Percentiles rank a stretch among this genome's conserved stretches.
phyloP scores from a whole-genome alignment of 345 rosid genomes.

The Reutealis trisperma region DNA sequence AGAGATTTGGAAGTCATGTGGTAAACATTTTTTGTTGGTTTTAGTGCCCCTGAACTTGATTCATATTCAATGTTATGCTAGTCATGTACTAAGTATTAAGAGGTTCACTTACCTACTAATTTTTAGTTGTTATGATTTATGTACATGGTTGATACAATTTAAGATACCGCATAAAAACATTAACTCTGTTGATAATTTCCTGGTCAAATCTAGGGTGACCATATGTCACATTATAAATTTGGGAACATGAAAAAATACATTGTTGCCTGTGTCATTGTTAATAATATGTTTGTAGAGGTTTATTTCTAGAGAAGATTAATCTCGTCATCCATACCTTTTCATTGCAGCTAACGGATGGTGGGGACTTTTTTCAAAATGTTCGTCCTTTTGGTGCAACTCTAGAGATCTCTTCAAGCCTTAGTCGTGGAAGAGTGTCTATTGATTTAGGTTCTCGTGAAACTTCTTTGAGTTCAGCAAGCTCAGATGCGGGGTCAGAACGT shows the following conservation, averaged over 20 bases:
- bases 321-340: constrained; percentile 9
- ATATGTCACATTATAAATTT: not conserved
- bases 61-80: not conserved
- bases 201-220: not conserved
- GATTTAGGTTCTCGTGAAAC: constrained; percentile 51
- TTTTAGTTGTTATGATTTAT: no score
- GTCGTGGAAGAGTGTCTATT: constrained; percentile 59
- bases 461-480: constrained; percentile 42
- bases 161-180: not conserved
- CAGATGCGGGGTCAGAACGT: constrained; percentile 84
- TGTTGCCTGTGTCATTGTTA: constrained; percentile 4
- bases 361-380: constrained; percentile 40
- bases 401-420: constrained; percentile 48
- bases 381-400: constrained; percentile 52
- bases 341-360: constrained; percentile 62
- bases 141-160: not conserved
- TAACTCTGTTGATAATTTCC: not conserved
- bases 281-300: not conserved
- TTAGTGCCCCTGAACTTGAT: not conserved
- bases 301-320: not conserved
- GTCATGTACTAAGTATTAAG: not conserved
- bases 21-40: not conserved
- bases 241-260: not conserved
- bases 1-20: not conserved
- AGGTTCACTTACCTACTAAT: no score